Percentiles rank a stretch among this genome's conserved stretches.
Evolutionary conservation across 805 yeast species (phyloP).

Genomic region (Starmerella khaoyaiensis): DNA sequence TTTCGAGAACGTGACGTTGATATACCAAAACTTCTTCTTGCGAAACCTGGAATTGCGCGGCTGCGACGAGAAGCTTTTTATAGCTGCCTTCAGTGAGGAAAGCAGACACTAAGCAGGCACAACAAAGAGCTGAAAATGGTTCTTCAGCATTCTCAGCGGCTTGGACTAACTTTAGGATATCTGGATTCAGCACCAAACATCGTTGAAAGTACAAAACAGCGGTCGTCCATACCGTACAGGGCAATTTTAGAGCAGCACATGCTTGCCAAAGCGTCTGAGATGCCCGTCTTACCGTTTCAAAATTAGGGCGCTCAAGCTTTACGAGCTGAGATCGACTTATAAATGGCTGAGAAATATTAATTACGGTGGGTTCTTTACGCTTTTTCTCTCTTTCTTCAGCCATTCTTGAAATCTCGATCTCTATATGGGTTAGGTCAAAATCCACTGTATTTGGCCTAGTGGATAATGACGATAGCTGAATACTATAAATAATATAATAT

Average conservation of each 20-base stretch:
- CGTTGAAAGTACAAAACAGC: constrained; percentile 64
- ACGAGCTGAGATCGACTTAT: constrained; percentile 2
- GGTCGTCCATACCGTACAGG: constrained; percentile 54
- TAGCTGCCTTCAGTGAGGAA: constrained; percentile 74
- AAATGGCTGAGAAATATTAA: constrained; percentile 12
- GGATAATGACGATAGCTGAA: too few species aligned
- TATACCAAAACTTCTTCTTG: constrained; percentile 29
- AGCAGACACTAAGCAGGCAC: constrained; percentile 54
- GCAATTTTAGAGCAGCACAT: constrained; percentile 27
- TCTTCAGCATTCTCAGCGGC: background rate
- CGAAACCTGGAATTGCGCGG: background rate
- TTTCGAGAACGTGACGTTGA: constrained; percentile 64
- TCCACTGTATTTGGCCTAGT: too few species aligned
- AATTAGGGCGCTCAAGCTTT: constrained; percentile 5
- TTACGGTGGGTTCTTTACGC: constrained; percentile 10
- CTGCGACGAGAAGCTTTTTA: constrained; percentile 49
- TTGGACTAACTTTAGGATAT: background rate
- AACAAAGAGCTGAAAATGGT: constrained; percentile 4
- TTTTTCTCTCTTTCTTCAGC: background rate
- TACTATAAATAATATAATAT: too few species aligned
- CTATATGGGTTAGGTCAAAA: too few species aligned
- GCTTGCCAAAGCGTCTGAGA: constrained; percentile 12
- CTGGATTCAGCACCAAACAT: constrained; percentile 45
- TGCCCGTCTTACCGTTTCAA: constrained; percentile 2
- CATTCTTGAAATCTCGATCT: too few species aligned